phyloP scores from a whole-genome alignment of 1,139 yeast species.

The Debaryomycetaceae sp. region DNA sequence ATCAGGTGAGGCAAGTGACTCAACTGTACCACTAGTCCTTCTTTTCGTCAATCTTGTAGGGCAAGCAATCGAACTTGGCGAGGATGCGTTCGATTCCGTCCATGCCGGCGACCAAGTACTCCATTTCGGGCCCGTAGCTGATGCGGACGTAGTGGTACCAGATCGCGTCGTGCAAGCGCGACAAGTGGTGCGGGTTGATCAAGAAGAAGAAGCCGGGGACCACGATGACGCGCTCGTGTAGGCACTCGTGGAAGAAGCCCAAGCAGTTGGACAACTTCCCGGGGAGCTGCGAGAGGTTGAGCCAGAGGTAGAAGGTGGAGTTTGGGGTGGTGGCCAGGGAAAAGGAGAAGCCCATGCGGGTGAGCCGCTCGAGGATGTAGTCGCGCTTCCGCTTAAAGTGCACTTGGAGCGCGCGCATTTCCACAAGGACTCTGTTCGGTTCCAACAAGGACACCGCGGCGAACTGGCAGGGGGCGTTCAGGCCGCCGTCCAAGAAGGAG shows the following conservation, averaged over 20 bases:
- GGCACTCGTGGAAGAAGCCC: constrained; percentile 60
- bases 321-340: constrained; percentile 39
- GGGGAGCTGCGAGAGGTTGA: constrained; percentile 48
- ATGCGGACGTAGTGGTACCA: constrained; percentile 56
- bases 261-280: constrained; percentile 50
- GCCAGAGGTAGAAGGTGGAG: constrained; percentile 58
- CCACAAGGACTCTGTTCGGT: constrained; percentile 39
- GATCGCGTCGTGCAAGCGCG: constrained; percentile 49
- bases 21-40: no score
- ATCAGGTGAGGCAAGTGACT: no score
- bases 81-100: constrained; percentile 55
- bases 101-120: constrained; percentile 48
- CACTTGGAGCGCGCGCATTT: constrained; percentile 50
- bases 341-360: constrained; percentile 48
- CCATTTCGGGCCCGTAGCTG: constrained; percentile 56
- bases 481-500: constrained; percentile 55
- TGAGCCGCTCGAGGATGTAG: constrained; percentile 41
- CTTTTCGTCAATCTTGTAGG: no score
- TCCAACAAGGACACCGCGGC: constrained; percentile 51
- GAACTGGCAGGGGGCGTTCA: constrained; percentile 55
- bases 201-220: constrained; percentile 64
- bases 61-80: constrained; percentile 32
- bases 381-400: constrained; percentile 57
- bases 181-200: constrained; percentile 53
- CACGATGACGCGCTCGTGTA: constrained; percentile 52